A percentile compares a stretch with the other conserved stretches of the same genome.
Conservation (phyloP, 2,329 filamentous ascomycete genomes). For the Fusarium sp. region DNA sequence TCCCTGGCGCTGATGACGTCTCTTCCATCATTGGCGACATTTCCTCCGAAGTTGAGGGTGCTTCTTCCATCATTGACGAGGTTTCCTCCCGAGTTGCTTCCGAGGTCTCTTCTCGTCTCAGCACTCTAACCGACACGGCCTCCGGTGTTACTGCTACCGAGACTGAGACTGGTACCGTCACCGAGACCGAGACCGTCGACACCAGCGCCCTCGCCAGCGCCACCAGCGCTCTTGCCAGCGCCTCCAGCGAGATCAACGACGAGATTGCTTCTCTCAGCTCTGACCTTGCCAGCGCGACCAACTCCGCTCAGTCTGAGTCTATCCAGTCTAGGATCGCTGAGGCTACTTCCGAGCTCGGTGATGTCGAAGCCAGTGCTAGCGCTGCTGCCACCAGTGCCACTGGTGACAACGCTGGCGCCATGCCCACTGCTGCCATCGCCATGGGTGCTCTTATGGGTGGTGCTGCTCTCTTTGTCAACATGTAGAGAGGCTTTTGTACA, state of each 20-base stretch:
- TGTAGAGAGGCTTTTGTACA: slow-evolving; percentile 47
- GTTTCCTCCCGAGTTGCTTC: slow-evolving; percentile 17
- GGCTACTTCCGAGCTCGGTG: slow-evolving; percentile 29
- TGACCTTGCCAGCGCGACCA: slow-evolving; percentile 40
- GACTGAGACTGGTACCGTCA: slow-evolving; percentile 8
- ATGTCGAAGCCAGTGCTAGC: slow-evolving; percentile 15
- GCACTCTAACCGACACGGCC: slow-evolving; percentile 12
- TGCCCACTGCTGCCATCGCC: slow-evolving; percentile 54
- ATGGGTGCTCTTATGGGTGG: slow-evolving; percentile 59
- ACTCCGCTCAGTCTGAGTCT: slow-evolving; percentile 25
- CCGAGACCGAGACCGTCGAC: slow-evolving; percentile 18
- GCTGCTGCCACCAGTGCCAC: slow-evolving; percentile 26
- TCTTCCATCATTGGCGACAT: slow-evolving; percentile 27
- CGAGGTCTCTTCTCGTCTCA: slow-evolving; percentile 24
- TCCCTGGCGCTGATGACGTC: slow-evolving; percentile 17
- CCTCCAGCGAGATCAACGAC: slow-evolving; percentile 21
- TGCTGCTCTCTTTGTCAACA: slow-evolving; percentile 55
- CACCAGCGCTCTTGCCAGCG: slow-evolving; percentile 31
- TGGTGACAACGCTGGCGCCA: slow-evolving; percentile 45
- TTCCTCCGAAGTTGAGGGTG: slow-evolving; percentile 17
- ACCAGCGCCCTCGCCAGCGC: slow-evolving; percentile 30
- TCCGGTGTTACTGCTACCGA: slow-evolving; percentile 15
- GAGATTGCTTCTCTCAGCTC: slow-evolving; percentile 41
- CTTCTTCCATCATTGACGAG: slow-evolving; percentile 19
- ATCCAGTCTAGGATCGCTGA: slow-evolving; percentile 29